Percentiles rank a stretch among this genome's conserved stretches.
Evolutionary conservation across 1,284 basidiomycete species (phyloP).

Genomic region (Ustilago loliicola): DNA sequence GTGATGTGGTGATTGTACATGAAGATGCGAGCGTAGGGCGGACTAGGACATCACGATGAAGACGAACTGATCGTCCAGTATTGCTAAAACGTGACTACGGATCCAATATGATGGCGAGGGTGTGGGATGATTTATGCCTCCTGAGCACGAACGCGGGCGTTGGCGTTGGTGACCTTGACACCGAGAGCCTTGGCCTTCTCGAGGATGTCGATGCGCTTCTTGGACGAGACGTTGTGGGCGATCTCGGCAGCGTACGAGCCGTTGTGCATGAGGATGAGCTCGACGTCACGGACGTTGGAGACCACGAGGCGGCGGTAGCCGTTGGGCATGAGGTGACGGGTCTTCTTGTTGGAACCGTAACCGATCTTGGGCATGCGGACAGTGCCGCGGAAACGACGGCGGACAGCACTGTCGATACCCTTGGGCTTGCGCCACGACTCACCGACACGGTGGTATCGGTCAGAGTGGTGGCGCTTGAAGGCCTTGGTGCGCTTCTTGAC

Average conservation of each 20-base stretch:
- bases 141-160: slow-evolving; percentile 95
- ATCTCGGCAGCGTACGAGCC: slow-evolving; percentile 95
- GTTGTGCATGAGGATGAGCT: slow-evolving; percentile 79
- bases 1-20: slow-evolving; percentile 44
- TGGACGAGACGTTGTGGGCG: slow-evolving; percentile 95
- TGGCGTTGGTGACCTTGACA: slow-evolving; percentile 87
- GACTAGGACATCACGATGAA: slow-evolving; percentile 25
- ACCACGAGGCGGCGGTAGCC: slow-evolving; percentile 70
- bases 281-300: slow-evolving; percentile 67
- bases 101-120: slow-evolving; percentile 13
- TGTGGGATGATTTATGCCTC: slow-evolving; percentile 75
- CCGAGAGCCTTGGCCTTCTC: slow-evolving; percentile 77
- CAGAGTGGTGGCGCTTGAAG: slow-evolving; percentile 70
- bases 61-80: slow-evolving; percentile 22
- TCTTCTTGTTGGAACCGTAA: slow-evolving; percentile 71
- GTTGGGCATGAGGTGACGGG: slow-evolving; percentile 70
- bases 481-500: slow-evolving; percentile 70
- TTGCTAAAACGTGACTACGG: slow-evolving; percentile 22
- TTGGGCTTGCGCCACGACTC: slow-evolving; percentile 69
- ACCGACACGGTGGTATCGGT: slow-evolving; percentile 69
- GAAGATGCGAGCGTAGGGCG: slow-evolving; percentile 39
- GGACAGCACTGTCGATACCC: slow-evolving; percentile 69
- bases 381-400: slow-evolving; percentile 68
- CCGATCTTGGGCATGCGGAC: slow-evolving; percentile 70
- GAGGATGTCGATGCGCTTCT: slow-evolving; percentile 93